Evolutionary conservation across 352 stramenopile genomes (phyloP), one percentile per base, ranked within the genome.

Genomic region (Globisporangium spiculum): DNA sequence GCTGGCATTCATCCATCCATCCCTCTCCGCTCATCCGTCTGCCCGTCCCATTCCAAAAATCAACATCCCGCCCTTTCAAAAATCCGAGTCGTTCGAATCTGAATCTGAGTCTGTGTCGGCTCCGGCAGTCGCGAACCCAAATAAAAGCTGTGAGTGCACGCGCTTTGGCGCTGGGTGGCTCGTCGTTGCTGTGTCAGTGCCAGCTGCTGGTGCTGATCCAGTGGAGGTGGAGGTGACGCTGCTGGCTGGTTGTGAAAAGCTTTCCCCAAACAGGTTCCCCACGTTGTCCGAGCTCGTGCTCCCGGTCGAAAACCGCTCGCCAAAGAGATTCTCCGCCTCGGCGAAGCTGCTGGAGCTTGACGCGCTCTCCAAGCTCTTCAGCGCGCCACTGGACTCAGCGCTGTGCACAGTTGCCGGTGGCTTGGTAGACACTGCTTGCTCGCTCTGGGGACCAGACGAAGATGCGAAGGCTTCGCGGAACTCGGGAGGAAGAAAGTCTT

Each of bases 231-330:
- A 44, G 36, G 36, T 18, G 12, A 10, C 12, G 38, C 38, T 46
- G 44, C 44, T 52, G 44, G 46, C 44, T 8, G 58, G 10, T 24
- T 64, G 38, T 14, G 48, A 62, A 30, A 66, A 66, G 53, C 53
- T 63, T 36, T 90, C 81, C 1, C 83, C 81, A 70, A 91, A 91
- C 38, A 90, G 75, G 24, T 67, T 83, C 50, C 84, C 75, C 5
- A 71, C 76, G 52, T 82, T 74, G 12, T 82, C 74, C 30, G 73
- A 76, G 61, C 71, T 80, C n/a, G 27, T 73, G 34, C 38, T 70
- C 18, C 41, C 48, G 12, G 10, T 60, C 24, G 69, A 74, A 3
- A 71, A 52, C 12, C 64, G 64, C 30, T 74, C 69, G 16, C 65
- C 69, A 53, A 74, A 74, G 58, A 71, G 64, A 24, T 48, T 74